Evolutionary conservation across 192 early-diverging fungal species (phyloP).

Genomic region (Linnemannia hyalina): DNA sequence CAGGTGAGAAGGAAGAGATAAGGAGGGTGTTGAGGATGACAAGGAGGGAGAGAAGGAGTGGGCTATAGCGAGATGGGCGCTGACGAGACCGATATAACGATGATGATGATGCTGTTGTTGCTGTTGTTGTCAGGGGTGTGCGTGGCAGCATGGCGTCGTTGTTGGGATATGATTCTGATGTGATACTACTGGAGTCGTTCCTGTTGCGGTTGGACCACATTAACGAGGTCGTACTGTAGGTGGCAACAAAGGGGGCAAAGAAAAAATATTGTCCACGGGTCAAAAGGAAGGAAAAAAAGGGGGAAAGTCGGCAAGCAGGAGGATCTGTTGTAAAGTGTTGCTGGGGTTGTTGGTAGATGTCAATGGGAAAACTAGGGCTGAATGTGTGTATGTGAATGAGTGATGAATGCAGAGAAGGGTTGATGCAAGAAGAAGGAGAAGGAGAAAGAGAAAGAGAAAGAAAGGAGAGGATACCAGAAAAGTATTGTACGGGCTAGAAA

Average conservation of each 20-base stretch:
- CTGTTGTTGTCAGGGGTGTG: not conserved
- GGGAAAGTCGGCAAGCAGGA: no score
- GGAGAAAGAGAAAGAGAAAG: not conserved
- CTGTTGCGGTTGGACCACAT: conserved; percentile 1
- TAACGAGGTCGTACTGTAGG: not conserved
- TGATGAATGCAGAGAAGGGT: not conserved
- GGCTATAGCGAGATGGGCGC: no score
- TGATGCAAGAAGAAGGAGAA: not conserved
- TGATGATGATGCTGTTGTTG: not conserved
- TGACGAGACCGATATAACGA: not conserved
- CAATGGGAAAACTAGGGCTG: not conserved
- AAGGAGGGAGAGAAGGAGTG: conserved; percentile 8
- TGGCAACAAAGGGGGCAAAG: not conserved
- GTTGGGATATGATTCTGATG: not conserved
- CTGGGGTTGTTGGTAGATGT: not conserved
- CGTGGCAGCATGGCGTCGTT: conserved; percentile 4
- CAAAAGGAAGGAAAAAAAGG: not conserved
- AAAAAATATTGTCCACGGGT: not conserved
- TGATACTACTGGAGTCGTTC: not conserved
- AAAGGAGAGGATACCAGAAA: not conserved
- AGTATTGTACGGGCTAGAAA: not conserved
- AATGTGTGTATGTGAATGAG: not conserved
- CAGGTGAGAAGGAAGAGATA: conserved; percentile 10
- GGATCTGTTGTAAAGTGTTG: no score
- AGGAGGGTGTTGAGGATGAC: conserved; percentile 11